phyloP scores from a whole-genome alignment of 208 protist genomes.

The Trypanosoma melophagium region DNA sequence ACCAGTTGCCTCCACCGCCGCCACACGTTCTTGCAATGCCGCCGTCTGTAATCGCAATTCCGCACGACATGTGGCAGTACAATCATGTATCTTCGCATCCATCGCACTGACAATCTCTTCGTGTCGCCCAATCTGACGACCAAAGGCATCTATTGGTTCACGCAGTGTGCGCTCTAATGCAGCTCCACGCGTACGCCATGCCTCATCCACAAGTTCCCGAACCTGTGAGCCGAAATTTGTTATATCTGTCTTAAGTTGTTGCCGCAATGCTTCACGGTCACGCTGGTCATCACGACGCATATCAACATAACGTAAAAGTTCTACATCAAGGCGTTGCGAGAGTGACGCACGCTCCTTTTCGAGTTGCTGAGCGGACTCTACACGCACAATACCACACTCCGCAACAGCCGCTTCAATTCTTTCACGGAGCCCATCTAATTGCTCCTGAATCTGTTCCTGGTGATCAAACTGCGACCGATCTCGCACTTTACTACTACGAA shows the following conservation, averaged over 20 bases:
- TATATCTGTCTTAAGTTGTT: slow-evolving; percentile 39
- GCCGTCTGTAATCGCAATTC: slow-evolving; percentile 51
- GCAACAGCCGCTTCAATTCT: slow-evolving; percentile 45
- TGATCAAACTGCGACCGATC: slow-evolving; percentile 48
- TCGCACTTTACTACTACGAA: slow-evolving; percentile 33
- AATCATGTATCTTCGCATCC: slow-evolving; percentile 53
- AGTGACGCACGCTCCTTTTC: slow-evolving; percentile 63
- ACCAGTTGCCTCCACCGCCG: slow-evolving; percentile 59
- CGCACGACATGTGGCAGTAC: slow-evolving; percentile 45
- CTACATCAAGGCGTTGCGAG: slow-evolving; percentile 61
- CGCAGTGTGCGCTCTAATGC: slow-evolving; percentile 42
- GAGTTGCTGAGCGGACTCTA: slow-evolving; percentile 52
- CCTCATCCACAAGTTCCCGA: slow-evolving; percentile 47
- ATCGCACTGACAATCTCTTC: slow-evolving; percentile 33
- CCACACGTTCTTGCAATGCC: slow-evolving; percentile 55
- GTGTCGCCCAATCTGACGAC: slow-evolving; percentile 38
- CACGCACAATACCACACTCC: slow-evolving; percentile 48
- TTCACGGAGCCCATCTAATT: slow-evolving; percentile 55
- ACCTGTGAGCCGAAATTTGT: slow-evolving; percentile 28
- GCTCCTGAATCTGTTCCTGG: slow-evolving; percentile 58
- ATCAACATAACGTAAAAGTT: slow-evolving; percentile 66
- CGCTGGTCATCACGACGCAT: slow-evolving; percentile 68
- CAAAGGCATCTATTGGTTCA: slow-evolving; percentile 44
- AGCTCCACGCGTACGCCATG: slow-evolving; percentile 45
- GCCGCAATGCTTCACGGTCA: slow-evolving; percentile 39